phyloP scores from a whole-genome alignment of 305 asterid genomes.

The Fraxinus floribunda region DNA sequence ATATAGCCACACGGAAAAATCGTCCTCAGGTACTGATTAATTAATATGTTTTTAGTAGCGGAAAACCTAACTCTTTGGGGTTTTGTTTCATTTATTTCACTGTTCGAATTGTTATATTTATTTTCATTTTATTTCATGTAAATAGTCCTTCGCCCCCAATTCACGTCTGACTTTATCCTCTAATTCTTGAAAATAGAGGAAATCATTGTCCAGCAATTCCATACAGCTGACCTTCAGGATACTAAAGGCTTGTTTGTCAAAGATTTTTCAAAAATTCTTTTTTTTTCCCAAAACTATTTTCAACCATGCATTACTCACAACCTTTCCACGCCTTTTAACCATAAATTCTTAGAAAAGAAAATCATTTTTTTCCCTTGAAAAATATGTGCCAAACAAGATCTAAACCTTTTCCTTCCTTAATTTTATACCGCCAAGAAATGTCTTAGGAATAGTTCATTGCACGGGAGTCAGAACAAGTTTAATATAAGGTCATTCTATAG shows the following conservation, averaged over 20 bases:
- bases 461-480: neutral
- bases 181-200: neutral
- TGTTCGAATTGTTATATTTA: neutral
- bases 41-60: neutral
- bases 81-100: neutral
- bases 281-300: neutral
- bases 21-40: constrained; percentile 67
- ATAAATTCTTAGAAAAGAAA: neutral
- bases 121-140: neutral
- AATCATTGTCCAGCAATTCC: neutral
- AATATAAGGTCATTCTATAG: neutral
- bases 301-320: neutral
- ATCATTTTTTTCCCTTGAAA: neutral
- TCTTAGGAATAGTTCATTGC: neutral
- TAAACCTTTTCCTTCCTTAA: neutral
- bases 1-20: constrained; percentile 85
- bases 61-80: neutral
- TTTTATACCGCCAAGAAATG: neutral
- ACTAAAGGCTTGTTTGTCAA: neutral
- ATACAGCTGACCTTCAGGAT: neutral
- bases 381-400: neutral
- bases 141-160: neutral
- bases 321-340: neutral
- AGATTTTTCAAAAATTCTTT: neutral
- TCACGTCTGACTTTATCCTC: neutral